These are phyloP conservation scores for Citrus mangshanensis DNA, from an alignment of 345 rosid genomes.

Conservation along the genomic window DNA sequence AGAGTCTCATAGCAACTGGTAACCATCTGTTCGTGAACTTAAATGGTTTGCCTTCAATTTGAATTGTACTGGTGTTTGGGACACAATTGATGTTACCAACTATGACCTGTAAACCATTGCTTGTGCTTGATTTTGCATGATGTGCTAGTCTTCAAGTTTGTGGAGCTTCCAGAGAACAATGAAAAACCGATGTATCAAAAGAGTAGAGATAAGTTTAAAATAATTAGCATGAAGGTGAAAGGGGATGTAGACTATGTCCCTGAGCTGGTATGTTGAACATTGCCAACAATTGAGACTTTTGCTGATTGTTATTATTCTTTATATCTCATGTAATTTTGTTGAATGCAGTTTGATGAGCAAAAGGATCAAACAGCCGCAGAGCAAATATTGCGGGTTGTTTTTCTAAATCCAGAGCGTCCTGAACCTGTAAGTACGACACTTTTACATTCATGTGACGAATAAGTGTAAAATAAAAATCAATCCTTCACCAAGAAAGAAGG, in stretches of 20 bases:
- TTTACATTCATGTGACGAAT: neutral
- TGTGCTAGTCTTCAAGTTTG: constrained; percentile 84
- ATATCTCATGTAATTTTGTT: neutral
- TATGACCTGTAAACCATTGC: neutral
- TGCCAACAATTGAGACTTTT: neutral
- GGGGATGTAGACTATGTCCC: constrained; percentile 84
- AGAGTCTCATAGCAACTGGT: constrained; percentile 90
- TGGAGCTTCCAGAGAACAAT: constrained; percentile 89
- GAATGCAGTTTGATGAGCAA: constrained; percentile 87
- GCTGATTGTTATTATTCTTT: neutral
- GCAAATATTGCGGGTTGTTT: constrained; percentile 79
- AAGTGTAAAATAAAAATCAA: neutral
- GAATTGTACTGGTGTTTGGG: constrained; percentile 1
- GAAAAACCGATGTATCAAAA: constrained; percentile 91
- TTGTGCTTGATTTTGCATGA: constrained; percentile 12
- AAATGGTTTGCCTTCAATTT: neutral
- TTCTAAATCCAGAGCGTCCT: constrained; percentile 74
- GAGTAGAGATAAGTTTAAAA: constrained; percentile 88
- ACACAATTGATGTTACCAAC: too few relatives aligned
- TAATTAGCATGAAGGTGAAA: constrained; percentile 91
- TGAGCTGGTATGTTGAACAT: constrained; percentile 71
- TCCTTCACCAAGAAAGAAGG: neutral
- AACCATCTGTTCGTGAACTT: constrained; percentile 7
- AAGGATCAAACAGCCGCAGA: constrained; percentile 80
- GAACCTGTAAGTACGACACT: constrained; percentile 54